These are phyloP conservation scores for Phoma herbarum DNA, from an alignment of 2,329 filamentous ascomycete species.

Conservation along the genomic window DNA sequence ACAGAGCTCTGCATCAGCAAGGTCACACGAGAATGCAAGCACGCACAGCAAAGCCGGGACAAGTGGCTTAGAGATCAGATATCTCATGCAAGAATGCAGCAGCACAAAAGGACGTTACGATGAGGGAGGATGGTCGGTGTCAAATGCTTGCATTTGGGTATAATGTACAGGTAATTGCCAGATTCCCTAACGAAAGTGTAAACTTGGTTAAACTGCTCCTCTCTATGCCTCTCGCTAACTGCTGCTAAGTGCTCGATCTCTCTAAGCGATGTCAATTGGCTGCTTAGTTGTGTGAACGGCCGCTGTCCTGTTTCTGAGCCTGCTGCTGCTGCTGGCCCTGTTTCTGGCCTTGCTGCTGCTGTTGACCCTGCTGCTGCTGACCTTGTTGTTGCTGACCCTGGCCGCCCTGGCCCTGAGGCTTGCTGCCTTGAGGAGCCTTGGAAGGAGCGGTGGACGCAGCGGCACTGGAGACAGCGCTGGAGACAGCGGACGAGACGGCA, in stretches of 20 bases:
- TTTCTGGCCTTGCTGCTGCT: constrained; percentile 9
- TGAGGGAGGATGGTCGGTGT: background rate
- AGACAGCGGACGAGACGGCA: constrained; percentile 5
- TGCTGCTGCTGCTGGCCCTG: constrained; percentile 8
- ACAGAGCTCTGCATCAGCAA: too few species aligned
- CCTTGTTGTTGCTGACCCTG: constrained; percentile 11
- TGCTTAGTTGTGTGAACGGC: constrained; percentile 5
- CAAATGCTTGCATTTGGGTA: constrained; percentile 16
- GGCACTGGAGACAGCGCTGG: constrained; percentile 5
- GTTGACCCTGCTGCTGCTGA: constrained; percentile 11
- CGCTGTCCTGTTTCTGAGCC: constrained; percentile 9
- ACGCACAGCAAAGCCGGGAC: too few species aligned
- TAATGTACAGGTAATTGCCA: constrained; percentile 29
- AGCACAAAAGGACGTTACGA: background rate
- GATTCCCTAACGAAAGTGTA: constrained; percentile 28
- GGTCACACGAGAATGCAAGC: too few species aligned
- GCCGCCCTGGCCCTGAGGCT: constrained; percentile 1
- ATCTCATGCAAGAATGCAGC: too few species aligned
- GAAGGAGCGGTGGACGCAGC: constrained; percentile 4
- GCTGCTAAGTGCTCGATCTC: constrained; percentile 6
- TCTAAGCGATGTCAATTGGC: background rate
- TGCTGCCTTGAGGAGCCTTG: constrained; percentile 14
- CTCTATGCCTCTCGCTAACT: constrained; percentile 20
- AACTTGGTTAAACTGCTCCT: constrained; percentile 20
- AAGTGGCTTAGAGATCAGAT: too few species aligned